These are phyloP conservation scores for Candida tetrigidarum DNA, from an alignment of 1,139 yeast species.

Conservation along the genomic window DNA sequence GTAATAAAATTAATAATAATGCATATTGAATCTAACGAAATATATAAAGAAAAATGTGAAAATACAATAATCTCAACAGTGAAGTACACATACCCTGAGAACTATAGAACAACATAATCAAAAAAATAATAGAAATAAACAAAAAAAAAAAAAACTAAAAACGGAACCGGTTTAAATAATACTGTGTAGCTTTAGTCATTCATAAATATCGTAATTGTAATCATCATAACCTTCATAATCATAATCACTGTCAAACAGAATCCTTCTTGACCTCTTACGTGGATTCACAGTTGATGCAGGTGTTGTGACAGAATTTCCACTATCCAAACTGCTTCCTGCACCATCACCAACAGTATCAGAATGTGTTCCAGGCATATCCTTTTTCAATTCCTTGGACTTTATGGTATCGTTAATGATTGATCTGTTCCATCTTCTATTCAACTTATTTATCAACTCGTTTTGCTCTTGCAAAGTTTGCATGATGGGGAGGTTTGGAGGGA, in stretches of 20 bases:
- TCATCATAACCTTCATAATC: conserved; percentile 18
- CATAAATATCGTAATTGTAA: conserved; percentile 19
- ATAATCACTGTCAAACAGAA: conserved; percentile 26
- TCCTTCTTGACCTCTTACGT: conserved; percentile 26
- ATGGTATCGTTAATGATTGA: conserved; percentile 15
- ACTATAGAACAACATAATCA: background rate
- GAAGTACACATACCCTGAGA: too few species aligned
- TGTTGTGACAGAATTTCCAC: background rate
- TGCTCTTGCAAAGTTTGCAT: conserved; percentile 29
- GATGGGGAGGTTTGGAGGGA: conserved; percentile 9
- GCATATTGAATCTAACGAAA: too few species aligned
- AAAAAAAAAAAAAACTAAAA: conserved; percentile 1
- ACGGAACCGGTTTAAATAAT: background rate
- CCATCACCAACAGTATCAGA: background rate
- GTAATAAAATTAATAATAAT: too few species aligned
- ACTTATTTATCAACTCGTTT: conserved; percentile 37
- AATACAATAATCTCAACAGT: too few species aligned
- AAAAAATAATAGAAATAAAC: conserved; percentile 4
- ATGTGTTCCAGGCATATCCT: background rate
- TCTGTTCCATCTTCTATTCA: conserved; percentile 45
- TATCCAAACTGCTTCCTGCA: background rate
- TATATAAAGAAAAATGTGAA: background rate
- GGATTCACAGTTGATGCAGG: background rate
- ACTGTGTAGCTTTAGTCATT: conserved; percentile 7
- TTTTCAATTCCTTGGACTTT: conserved; percentile 7